phyloP scores from a whole-genome alignment of 2,329 filamentous ascomycete species.

The Colletotrichum incanum region DNA sequence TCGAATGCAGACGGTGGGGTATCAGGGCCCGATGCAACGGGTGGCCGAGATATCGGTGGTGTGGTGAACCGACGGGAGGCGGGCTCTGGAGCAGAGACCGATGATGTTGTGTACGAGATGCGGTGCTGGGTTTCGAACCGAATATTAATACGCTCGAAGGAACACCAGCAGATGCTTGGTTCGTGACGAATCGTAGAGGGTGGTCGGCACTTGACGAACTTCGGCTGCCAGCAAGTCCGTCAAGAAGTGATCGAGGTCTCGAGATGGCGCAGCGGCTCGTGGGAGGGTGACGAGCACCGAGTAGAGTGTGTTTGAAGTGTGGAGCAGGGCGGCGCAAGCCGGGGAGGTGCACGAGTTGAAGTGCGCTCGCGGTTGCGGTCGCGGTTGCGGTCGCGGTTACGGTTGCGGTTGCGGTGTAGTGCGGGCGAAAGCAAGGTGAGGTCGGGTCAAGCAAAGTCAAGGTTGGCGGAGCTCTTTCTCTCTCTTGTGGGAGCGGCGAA shows the following conservation, averaged over 20 bases:
- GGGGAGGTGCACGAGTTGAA: neutral
- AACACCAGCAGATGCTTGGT: neutral
- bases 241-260: neutral
- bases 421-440: slow-evolving; percentile 4
- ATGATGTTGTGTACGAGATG: neutral
- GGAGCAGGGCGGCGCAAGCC: slow-evolving; percentile 2
- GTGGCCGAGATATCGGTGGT: neutral
- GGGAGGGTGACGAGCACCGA: neutral
- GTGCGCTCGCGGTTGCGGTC: neutral
- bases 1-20: neutral
- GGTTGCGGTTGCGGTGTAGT: neutral
- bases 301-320: neutral
- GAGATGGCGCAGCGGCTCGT: neutral
- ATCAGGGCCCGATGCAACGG: neutral
- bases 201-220: neutral
- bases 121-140: neutral
- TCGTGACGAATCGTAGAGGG: neutral
- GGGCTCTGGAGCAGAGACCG: neutral
- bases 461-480: slow-evolving; percentile 11
- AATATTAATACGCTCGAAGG: neutral
- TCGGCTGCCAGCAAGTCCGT: neutral
- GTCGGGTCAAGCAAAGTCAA: slow-evolving; percentile 16
- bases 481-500: neutral
- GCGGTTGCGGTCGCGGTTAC: neutral
- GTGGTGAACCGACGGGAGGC: no score